Percentiles rank a stretch among this genome's conserved stretches.
phyloP scores from a whole-genome alignment of 495 filamentous ascomycete genomes.

The Aspergillus funiculosus region DNA sequence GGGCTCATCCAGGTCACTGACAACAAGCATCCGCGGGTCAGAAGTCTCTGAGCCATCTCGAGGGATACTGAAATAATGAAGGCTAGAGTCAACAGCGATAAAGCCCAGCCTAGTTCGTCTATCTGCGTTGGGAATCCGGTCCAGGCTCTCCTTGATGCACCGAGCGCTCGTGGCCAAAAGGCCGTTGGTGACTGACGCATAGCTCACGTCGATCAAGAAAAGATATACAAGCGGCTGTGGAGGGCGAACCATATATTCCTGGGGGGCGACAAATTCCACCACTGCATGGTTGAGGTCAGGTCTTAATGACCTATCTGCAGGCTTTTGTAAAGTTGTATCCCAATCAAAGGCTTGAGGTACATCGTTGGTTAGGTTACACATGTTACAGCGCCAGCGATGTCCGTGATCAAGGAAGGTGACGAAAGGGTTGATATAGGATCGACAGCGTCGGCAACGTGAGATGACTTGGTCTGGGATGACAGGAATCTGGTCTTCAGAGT shows the following conservation, averaged over 20 bases:
- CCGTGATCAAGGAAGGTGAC: slow-evolving; percentile 95
- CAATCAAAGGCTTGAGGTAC: slow-evolving; percentile 98
- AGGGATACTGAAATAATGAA: slow-evolving; percentile 94
- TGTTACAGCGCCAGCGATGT: slow-evolving; percentile 97
- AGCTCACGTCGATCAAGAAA: slow-evolving; percentile 96
- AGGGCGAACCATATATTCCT: slow-evolving; percentile 98
- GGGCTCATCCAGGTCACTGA: slow-evolving; percentile 94
- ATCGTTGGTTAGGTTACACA: slow-evolving; percentile 98
- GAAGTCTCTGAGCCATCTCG: slow-evolving; percentile 76
- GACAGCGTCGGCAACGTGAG: slow-evolving; percentile 86
- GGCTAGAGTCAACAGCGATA: slow-evolving; percentile 87
- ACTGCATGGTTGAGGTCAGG: slow-evolving; percentile 90
- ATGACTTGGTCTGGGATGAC: slow-evolving; percentile 96
- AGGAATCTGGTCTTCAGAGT: slow-evolving; percentile 83
- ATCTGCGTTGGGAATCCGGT: slow-evolving; percentile 95
- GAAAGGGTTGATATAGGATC: slow-evolving; percentile 96
- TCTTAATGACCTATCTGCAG: slow-evolving; percentile 80
- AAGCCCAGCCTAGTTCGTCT: slow-evolving; percentile 88
- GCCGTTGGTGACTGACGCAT: slow-evolving; percentile 81
- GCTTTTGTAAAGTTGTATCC: slow-evolving; percentile 86
- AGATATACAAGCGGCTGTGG: slow-evolving; percentile 97
- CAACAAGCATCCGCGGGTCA: slow-evolving; percentile 85
- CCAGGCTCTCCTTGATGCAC: slow-evolving; percentile 90
- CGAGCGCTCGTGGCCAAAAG: slow-evolving; percentile 92
- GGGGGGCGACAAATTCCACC: slow-evolving; percentile 93